Evolutionary conservation across 2,329 filamentous ascomycete species (phyloP).

Genomic region (Fusarium miscanthi): DNA sequence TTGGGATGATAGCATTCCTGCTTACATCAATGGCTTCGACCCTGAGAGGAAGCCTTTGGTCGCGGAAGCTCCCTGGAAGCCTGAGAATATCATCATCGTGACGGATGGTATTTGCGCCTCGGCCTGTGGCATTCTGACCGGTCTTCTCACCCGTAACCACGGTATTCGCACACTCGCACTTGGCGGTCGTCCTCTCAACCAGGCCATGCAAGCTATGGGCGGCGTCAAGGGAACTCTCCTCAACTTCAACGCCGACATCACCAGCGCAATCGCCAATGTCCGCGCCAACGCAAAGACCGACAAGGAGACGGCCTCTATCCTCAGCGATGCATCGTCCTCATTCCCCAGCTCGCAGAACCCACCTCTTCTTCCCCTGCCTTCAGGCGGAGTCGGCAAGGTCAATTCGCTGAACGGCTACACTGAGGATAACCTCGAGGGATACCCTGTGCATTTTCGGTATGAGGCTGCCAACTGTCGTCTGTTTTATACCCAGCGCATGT

Average conservation of each 20-base stretch:
- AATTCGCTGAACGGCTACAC: constrained; percentile 38
- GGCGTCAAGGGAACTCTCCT: constrained; percentile 67
- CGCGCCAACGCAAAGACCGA: constrained; percentile 21
- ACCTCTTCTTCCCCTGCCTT: constrained; percentile 52
- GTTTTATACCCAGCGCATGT: constrained; percentile 67
- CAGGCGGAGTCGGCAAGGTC: constrained; percentile 28
- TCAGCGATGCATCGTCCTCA: constrained; percentile 17
- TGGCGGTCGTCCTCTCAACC: constrained; percentile 67
- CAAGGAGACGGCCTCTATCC: constrained; percentile 4
- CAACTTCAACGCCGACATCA: constrained; percentile 26
- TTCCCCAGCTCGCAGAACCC: constrained; percentile 27
- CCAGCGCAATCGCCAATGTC: constrained; percentile 4
- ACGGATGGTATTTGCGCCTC: constrained; percentile 43
- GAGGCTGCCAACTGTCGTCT: constrained; percentile 70
- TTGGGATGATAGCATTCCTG: constrained; percentile 13
- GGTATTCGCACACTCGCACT: constrained; percentile 56
- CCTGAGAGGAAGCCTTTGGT: constrained; percentile 24
- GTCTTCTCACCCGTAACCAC: constrained; percentile 50
- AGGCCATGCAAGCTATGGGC: constrained; percentile 71
- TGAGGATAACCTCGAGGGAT: constrained; percentile 38
- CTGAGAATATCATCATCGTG: constrained; percentile 40
- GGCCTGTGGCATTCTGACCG: constrained; percentile 43
- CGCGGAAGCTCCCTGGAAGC: constrained; percentile 36
- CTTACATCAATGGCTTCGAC: constrained; percentile 39
- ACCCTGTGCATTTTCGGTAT: constrained; percentile 65